These are phyloP conservation scores for Aureobasidium sp. DNA, from an alignment of 2,329 filamentous ascomycete genomes.

Conservation along the genomic window DNA sequence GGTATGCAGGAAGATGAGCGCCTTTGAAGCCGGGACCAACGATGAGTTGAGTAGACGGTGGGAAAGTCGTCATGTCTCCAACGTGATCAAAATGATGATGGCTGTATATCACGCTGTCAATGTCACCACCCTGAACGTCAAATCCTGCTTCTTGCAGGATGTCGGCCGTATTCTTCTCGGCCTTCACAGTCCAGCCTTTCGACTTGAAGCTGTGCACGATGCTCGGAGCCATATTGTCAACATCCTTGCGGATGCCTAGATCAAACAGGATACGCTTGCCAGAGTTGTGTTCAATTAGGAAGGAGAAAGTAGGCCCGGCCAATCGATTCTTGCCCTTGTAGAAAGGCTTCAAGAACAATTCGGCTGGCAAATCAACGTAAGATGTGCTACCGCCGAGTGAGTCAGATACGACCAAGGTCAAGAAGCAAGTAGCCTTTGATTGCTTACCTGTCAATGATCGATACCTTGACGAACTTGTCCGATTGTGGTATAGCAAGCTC, in stretches of 20 bases:
- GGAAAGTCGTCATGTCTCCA: slow-evolving; percentile 38
- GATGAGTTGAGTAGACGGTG: slow-evolving; percentile 36
- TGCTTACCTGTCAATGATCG: slow-evolving; percentile 30
- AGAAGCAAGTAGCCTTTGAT: not conserved
- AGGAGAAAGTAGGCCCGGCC: slow-evolving; percentile 38
- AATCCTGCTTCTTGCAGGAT: slow-evolving; percentile 36
- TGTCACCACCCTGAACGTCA: slow-evolving; percentile 30
- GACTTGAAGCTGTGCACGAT: slow-evolving; percentile 28
- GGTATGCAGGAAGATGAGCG: slow-evolving; percentile 39
- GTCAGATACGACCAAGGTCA: not conserved
- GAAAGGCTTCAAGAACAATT: slow-evolving; percentile 32
- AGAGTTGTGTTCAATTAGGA: slow-evolving; percentile 43
- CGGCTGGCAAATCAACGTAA: slow-evolving; percentile 27
- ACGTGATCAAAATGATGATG: slow-evolving; percentile 29
- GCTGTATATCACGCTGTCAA: slow-evolving; percentile 28
- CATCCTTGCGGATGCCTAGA: slow-evolving; percentile 42
- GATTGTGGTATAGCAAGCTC: slow-evolving; percentile 29
- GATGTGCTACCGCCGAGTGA: slow-evolving; percentile 24
- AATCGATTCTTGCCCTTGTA: slow-evolving; percentile 34
- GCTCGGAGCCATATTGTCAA: slow-evolving; percentile 32
- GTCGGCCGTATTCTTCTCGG: slow-evolving; percentile 38
- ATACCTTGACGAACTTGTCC: slow-evolving; percentile 28
- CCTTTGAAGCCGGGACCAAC: slow-evolving; percentile 44
- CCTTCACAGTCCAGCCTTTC: slow-evolving; percentile 31
- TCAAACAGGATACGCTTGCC: slow-evolving; percentile 41